Base-by-base conservation (phyloP, 139 green algal species). In the Chlorella sp. region DNA sequence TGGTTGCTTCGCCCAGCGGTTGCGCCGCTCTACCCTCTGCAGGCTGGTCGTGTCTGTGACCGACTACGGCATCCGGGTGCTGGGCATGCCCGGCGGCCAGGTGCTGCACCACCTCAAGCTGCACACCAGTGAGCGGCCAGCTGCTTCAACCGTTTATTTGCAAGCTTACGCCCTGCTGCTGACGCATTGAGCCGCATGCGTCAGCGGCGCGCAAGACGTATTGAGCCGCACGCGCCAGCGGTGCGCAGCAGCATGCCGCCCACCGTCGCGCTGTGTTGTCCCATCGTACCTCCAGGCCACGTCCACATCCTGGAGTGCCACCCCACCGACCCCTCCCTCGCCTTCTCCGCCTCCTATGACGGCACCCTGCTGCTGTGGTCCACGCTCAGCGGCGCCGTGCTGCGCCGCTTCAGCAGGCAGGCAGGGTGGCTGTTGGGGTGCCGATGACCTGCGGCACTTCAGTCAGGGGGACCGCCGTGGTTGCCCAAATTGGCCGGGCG, bases 361-460 rank as follows among this genome's bases (percentile, higher is more conserved):
- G 95, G 95, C n/a, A 76, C 82, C 2, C 75, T 85, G 44, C 85
- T 92, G 0, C 34, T 98, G 43, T 98, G 94, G 94, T 89, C 97
- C 85, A 75, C 94, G 0, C 41, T 20, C 28, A 68, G 14, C 51
- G 83, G 88, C 30, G 48, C 43, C 17, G 36, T 81, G 56, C 69
- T 89, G 46, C 79, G 81, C 77, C 92, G 86, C 41, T 93, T 94
- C 70, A 87, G 76, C 51, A 82, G 76, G 76, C 69, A 9, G 32
- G 76, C 11, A 2, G 76, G 7, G 41, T 28, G 13, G 26, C 28
- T n/a, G n/a, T n/a, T n/a, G n/a, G n/a, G n/a, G n/a, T n/a, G n/a
- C n/a, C n/a, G n/a, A n/a, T n/a, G n/a, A n/a, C n/a, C n/a, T n/a
- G n/a, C n/a, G n/a, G n/a, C n/a, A n/a, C n/a, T n/a, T n/a, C n/a